phyloP scores from a whole-genome alignment of 2,329 filamentous ascomycete genomes.

The Xylariomycetidae sp. region DNA sequence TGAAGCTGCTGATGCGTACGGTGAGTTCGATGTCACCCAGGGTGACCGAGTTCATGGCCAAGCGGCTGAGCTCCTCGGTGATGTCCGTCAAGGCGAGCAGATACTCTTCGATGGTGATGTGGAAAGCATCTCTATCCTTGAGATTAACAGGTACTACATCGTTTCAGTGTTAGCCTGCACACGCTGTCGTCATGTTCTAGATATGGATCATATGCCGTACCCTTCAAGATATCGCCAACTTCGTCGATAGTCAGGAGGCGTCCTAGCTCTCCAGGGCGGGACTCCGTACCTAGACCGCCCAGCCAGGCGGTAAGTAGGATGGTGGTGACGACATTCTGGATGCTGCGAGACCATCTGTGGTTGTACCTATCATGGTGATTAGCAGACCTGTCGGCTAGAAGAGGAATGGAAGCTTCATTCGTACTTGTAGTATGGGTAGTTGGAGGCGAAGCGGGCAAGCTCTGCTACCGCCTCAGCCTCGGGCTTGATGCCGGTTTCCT shows the following conservation, averaged over 20 bases:
- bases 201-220: conserved; percentile 43
- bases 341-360: conserved; percentile 73
- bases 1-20: conserved; percentile 81
- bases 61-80: conserved; percentile 82
- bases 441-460: conserved; percentile 69
- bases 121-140: conserved; percentile 85
- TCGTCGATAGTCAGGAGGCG: conserved; percentile 83
- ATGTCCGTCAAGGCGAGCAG: conserved; percentile 81
- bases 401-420: conserved; percentile 8
- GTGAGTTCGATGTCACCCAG: conserved; percentile 83
- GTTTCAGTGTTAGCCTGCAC: conserved; percentile 5
- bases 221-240: conserved; percentile 70
- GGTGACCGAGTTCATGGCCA: conserved; percentile 92
- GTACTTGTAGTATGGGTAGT: conserved; percentile 94
- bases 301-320: conserved; percentile 67
- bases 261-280: conserved; percentile 49
- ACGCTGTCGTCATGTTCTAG: not conserved
- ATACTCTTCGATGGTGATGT: conserved; percentile 96
- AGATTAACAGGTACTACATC: conserved; percentile 78
- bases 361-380: conserved; percentile 57
- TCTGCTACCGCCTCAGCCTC: conserved; percentile 67
- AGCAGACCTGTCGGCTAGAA: not conserved
- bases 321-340: conserved; percentile 70
- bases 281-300: conserved; percentile 61
- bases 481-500: conserved; percentile 63